Evolutionary conservation across 2,329 filamentous ascomycete species (phyloP), one percentile per base, ranked within the genome.

Genomic region (Alternaria triticina): DNA sequence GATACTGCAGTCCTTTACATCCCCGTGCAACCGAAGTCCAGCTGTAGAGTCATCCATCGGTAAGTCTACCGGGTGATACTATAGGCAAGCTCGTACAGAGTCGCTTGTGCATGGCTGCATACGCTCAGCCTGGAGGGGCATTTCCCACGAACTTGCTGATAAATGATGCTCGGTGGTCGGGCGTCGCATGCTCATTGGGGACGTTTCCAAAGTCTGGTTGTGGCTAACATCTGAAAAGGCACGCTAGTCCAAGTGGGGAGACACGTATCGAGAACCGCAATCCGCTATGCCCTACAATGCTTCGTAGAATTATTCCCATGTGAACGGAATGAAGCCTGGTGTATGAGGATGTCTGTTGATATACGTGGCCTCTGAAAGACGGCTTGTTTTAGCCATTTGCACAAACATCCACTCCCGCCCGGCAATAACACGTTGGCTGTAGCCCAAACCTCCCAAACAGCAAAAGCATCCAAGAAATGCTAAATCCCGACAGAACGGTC

Each of bases 121-220:
- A 13, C 20, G 13, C 49, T 52, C 30, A 36, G 49, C 49, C 30
- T 40, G 30, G 45, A 57, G 13, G 28, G 43, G 33, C 12, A 50
- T 46, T 17, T 25, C 7, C 27, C 40, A 33, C 54, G 40, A 28
- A 25, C 33, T 46, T 33, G 40, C 28, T 47, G 47, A 45, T 44
- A 33, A 33, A 27, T 51, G 33, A 57, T 47, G 20, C 20, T 45
- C 45, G 45, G 58, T 28, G 43, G 15, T 8, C 33, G 30, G 30
- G 25, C 25, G 52, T 47, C 33, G 25, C 33, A 17, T 57, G 52
- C 13, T 51, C 25, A 57, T 61, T 57, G 58, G 45, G 13, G 33
- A 23, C 12, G 33, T 44, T 25, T 30, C 33, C 30, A 40, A 57
- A 44, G 25, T 44, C 11, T 27, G 25, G 23, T 57, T 49, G 52